Conservation (phyloP, 768 basidiomycete species). For the Panellus pusillus region DNA sequence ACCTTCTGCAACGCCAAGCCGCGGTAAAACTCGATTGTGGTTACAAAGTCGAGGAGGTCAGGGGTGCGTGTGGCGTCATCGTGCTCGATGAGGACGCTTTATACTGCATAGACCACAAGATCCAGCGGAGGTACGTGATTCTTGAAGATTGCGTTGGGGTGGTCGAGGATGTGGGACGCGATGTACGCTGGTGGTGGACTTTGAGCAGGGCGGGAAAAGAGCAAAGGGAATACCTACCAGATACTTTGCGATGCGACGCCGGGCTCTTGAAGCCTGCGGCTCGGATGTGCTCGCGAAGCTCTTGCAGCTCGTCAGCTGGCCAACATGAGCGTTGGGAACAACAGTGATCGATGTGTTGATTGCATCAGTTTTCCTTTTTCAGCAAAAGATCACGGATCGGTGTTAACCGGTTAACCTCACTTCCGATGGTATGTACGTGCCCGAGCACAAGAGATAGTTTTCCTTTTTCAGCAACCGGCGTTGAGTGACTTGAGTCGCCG, state of each 20-base stretch:
- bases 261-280: constrained; percentile 10
- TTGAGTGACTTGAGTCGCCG: too few species aligned
- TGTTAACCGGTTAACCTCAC: too few species aligned
- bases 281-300: constrained; percentile 13
- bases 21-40: constrained; percentile 19
- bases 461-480: too few species aligned
- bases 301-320: neutral
- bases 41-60: constrained; percentile 17
- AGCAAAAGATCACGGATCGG: too few species aligned
- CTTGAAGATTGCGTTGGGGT: constrained; percentile 16
- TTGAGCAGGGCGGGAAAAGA: neutral
- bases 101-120: constrained; percentile 13
- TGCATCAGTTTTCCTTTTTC: too few species aligned
- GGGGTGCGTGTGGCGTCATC: neutral
- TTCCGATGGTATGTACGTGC: too few species aligned
- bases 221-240: constrained; percentile 1
- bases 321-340: too few species aligned
- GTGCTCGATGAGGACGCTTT: neutral
- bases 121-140: constrained; percentile 16
- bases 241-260: constrained; percentile 1
- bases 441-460: too few species aligned
- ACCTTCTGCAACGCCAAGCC: constrained; percentile 6
- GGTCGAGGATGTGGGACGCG: constrained; percentile 5
- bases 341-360: too few species aligned
- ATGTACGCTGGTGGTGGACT: constrained; percentile 10